Percentiles rank a stretch among this genome's conserved stretches.
These are phyloP conservation scores for Turnera subulata DNA, from an alignment of 345 rosid species.

Conservation along the genomic window DNA sequence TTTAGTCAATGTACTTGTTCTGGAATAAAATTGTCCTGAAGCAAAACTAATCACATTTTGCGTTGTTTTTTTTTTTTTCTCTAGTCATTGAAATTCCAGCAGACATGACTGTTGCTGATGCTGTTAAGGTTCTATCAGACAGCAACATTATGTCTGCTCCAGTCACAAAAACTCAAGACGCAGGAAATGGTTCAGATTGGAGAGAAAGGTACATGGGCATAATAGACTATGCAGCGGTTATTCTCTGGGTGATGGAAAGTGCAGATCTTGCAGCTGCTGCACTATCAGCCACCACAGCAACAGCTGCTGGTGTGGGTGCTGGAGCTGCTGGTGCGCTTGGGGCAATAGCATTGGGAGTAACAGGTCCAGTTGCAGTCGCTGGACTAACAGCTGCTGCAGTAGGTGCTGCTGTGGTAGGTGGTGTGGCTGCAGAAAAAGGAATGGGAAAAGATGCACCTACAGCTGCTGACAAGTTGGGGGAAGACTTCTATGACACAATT, in stretches of 20 bases:
- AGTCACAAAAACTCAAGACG: conserved; percentile 55
- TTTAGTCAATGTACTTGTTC: too few species aligned
- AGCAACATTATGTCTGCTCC: conserved; percentile 81
- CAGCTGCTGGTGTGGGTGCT: conserved; percentile 76
- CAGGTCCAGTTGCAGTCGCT: conserved; percentile 68
- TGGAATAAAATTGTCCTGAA: background rate
- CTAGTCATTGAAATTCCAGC: conserved; percentile 78
- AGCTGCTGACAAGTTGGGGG: conserved; percentile 62
- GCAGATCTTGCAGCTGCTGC: conserved; percentile 76
- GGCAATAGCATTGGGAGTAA: conserved; percentile 59
- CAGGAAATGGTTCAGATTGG: conserved; percentile 48
- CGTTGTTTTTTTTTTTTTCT: conserved; percentile 5
- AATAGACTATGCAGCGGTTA: conserved; percentile 68
- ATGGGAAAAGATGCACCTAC: conserved; percentile 61
- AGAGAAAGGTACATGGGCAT: conserved; percentile 70
- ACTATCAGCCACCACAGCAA: conserved; percentile 59
- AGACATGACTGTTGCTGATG: conserved; percentile 60
- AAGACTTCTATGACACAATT: conserved; percentile 71
- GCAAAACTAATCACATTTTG: background rate
- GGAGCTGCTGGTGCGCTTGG: conserved; percentile 78
- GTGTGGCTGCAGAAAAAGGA: conserved; percentile 58
- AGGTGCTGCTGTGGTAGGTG: conserved; percentile 85
- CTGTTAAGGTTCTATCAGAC: conserved; percentile 66
- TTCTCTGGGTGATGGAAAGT: conserved; percentile 79
- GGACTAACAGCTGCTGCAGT: conserved; percentile 74